Percentiles rank a stretch among this genome's conserved stretches.
phyloP scores from a whole-genome alignment of 805 yeast species.

The Sugiyamaella qingdaonensis region DNA sequence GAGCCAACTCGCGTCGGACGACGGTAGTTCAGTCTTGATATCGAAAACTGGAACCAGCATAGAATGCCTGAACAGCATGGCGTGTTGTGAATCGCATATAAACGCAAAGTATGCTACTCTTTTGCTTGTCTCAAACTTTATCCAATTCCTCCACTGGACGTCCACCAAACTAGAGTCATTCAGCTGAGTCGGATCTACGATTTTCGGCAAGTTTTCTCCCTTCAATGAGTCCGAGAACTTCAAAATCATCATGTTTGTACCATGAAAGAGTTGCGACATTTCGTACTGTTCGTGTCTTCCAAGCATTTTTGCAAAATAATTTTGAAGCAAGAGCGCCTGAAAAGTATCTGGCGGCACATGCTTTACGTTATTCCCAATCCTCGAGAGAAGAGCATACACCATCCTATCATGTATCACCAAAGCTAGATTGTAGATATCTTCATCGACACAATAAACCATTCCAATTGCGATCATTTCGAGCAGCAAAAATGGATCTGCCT shows the following conservation, averaged over 20 bases:
- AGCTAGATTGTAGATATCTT: slow-evolving; percentile 25
- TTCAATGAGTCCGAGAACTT: slow-evolving; percentile 30
- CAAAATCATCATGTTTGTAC: slow-evolving; percentile 28
- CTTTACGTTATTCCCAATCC: slow-evolving; percentile 26
- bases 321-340: slow-evolving; percentile 28
- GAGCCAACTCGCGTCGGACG: slow-evolving; percentile 43
- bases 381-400: slow-evolving; percentile 30
- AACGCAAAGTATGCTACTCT: slow-evolving; percentile 42
- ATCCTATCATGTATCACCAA: slow-evolving; percentile 24
- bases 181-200: slow-evolving; percentile 16
- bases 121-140: slow-evolving; percentile 40
- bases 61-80: slow-evolving; percentile 34
- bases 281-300: slow-evolving; percentile 30
- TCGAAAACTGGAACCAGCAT: slow-evolving; percentile 41
- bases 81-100: slow-evolving; percentile 40
- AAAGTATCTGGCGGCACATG: slow-evolving; percentile 28
- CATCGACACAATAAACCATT: slow-evolving; percentile 28
- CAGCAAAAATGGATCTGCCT: slow-evolving; percentile 23
- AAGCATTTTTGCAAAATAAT: slow-evolving; percentile 29
- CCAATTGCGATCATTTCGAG: slow-evolving; percentile 31
- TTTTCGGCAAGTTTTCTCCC: slow-evolving; percentile 22
- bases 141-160: slow-evolving; percentile 39
- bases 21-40: slow-evolving; percentile 43
- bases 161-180: slow-evolving; percentile 12
- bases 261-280: slow-evolving; percentile 32